Conservation (phyloP, 768 basidiomycete species). For the Dioszegia aurantiaca region DNA sequence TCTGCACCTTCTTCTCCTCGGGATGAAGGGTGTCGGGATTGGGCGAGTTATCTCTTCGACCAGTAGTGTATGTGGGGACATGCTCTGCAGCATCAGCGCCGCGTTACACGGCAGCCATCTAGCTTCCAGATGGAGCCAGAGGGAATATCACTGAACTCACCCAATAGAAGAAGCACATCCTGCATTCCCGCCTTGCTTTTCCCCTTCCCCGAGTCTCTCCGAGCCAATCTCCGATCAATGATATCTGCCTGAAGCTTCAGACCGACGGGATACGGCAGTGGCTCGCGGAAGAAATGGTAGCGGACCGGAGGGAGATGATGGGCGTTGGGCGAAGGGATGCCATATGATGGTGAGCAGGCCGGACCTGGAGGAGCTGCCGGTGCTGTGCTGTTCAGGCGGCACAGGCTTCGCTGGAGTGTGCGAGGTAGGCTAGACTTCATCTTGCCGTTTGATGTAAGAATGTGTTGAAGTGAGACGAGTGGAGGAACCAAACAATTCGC, state of each 20-base stretch:
- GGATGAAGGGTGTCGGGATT: constrained; percentile 57
- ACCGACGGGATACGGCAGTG: constrained; percentile 66
- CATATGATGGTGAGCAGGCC: constrained; percentile 7
- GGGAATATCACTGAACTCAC: constrained; percentile 35
- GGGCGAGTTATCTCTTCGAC: constrained; percentile 67
- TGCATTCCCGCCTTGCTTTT: constrained; percentile 25
- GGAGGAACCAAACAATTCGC: too few relatives aligned
- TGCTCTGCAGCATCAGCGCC: constrained; percentile 60
- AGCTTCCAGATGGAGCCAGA: background rate
- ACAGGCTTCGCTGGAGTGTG: too few relatives aligned
- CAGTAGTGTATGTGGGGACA: constrained; percentile 88
- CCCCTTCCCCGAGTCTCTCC: constrained; percentile 18
- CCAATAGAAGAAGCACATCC: constrained; percentile 50
- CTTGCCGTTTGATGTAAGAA: too few relatives aligned
- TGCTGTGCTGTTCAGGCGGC: background rate
- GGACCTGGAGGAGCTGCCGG: background rate
- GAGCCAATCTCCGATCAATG: constrained; percentile 34
- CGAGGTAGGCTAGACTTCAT: too few relatives aligned
- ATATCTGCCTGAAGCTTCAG: constrained; percentile 53
- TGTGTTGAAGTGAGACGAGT: too few relatives aligned
- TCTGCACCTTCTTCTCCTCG: constrained; percentile 66
- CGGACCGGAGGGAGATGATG: constrained; percentile 27
- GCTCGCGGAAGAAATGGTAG: constrained; percentile 73
- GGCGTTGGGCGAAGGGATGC: constrained; percentile 1
- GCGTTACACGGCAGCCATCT: too few relatives aligned